Percentiles rank a stretch among this genome's conserved stretches.
Conservation (phyloP, 176 grass and related monocot species). For the Elymus sibiricus region DNA sequence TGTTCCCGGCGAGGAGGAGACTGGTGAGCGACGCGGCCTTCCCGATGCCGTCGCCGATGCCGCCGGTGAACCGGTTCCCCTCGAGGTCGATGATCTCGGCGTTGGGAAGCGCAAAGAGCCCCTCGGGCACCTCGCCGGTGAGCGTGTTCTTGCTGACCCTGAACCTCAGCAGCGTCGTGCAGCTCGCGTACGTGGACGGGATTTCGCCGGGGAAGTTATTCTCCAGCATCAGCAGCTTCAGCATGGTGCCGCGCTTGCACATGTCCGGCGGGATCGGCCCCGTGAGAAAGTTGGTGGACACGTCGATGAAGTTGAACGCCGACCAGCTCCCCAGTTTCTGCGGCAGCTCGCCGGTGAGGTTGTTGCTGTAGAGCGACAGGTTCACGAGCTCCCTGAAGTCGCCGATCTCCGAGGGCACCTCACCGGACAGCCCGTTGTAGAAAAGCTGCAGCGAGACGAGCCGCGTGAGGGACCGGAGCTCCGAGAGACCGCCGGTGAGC, state of each 20-base stretch:
- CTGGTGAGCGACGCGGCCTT: constrained; percentile 34
- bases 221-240: constrained; percentile 74
- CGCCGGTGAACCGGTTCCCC: constrained; percentile 56
- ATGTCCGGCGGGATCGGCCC: constrained; percentile 83
- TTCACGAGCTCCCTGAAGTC: constrained; percentile 81
- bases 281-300: constrained; percentile 66
- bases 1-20: constrained; percentile 39
- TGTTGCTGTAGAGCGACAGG: constrained; percentile 71
- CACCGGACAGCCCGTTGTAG: constrained; percentile 57
- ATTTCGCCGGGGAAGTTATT: constrained; percentile 73
- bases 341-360: constrained; percentile 67
- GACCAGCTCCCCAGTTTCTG: constrained; percentile 61
- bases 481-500: constrained; percentile 55
- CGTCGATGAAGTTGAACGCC: constrained; percentile 82
- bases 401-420: constrained; percentile 59
- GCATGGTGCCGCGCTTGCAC: constrained; percentile 70
- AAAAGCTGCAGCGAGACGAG: constrained; percentile 81
- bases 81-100: constrained; percentile 56
- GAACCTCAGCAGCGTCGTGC: constrained; percentile 51
- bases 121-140: constrained; percentile 62
- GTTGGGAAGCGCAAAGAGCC: constrained; percentile 66
- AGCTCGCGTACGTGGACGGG: constrained; percentile 58
- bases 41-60: constrained; percentile 40
- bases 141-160: constrained; percentile 72
- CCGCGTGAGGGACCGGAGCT: constrained; percentile 48